Conservation (phyloP, 2,329 filamentous ascomycete genomes). For the Sporothrix mexicana region DNA sequence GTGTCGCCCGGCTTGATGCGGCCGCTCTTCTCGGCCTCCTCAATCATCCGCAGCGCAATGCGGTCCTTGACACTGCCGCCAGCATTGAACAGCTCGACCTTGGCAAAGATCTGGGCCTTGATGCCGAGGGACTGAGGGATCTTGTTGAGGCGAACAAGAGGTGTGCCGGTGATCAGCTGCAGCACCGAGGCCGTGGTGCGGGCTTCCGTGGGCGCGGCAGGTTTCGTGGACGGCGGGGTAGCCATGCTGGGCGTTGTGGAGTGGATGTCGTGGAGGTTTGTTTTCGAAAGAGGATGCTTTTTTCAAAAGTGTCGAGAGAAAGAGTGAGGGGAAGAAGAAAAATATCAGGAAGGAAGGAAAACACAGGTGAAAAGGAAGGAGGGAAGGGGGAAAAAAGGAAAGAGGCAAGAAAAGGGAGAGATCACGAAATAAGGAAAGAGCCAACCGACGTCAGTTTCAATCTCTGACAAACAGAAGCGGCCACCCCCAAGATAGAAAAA, state of each 20-base stretch:
- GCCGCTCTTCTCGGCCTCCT: constrained; percentile 88
- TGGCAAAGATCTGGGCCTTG: constrained; percentile 86
- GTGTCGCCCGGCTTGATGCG: constrained; percentile 97
- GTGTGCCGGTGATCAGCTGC: constrained; percentile 92
- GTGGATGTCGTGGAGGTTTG: not conserved
- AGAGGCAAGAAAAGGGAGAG: not conserved
- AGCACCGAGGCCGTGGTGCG: constrained; percentile 34
- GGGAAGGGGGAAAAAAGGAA: not conserved
- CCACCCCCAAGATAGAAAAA: no score
- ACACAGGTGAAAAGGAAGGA: not conserved
- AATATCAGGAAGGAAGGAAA: not conserved
- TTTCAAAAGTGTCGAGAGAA: not conserved
- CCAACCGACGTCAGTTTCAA: constrained; percentile 1
- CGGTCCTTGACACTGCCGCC: constrained; percentile 93
- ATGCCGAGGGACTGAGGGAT: constrained; percentile 90
- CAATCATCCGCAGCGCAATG: constrained; percentile 96
- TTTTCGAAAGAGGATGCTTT: not conserved
- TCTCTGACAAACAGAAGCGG: not conserved
- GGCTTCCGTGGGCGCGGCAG: not conserved
- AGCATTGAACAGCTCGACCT: constrained; percentile 92
- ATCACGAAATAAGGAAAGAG: constrained; percentile 14
- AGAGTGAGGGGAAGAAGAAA: not conserved
- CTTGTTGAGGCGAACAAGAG: constrained; percentile 92
- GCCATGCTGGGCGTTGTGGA: constrained; percentile 26
- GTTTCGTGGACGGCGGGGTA: constrained; percentile 19